These are phyloP conservation scores for Dactylellina parvicollis DNA, from an alignment of 2,329 filamentous ascomycete species.

Conservation along the genomic window DNA sequence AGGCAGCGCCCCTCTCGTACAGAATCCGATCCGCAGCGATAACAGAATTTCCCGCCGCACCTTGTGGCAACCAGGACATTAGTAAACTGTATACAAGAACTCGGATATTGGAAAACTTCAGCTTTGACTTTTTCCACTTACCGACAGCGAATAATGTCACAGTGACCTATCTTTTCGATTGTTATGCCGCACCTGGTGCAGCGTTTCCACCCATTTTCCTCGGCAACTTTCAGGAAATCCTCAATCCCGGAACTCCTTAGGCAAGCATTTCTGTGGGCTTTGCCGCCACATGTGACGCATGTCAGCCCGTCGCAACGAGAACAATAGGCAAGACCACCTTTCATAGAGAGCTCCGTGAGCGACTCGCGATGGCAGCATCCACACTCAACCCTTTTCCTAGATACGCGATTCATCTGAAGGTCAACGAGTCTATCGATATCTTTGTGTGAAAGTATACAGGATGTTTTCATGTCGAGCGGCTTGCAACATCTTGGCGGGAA, in stretches of 20 bases:
- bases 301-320: constrained; percentile 17
- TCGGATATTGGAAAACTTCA: too few species aligned
- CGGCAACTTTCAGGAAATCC: not conserved
- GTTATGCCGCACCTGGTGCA: constrained; percentile 10
- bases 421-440: not conserved
- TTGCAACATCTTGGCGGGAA: constrained; percentile 34
- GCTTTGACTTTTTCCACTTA: too few species aligned
- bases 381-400: constrained; percentile 8
- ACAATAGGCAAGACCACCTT: constrained; percentile 30
- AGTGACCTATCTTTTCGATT: not conserved
- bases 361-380: constrained; percentile 8
- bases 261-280: constrained; percentile 31
- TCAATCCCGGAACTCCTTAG: constrained; percentile 13
- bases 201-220: constrained; percentile 28
- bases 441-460: constrained; percentile 22
- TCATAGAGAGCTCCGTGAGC: constrained; percentile 10
- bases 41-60: not conserved
- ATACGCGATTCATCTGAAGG: not conserved
- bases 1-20: not conserved
- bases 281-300: constrained; percentile 22
- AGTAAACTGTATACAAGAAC: not conserved
- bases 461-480: not conserved
- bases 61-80: not conserved
- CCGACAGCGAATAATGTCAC: not conserved
- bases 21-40: not conserved